These are phyloP conservation scores for Cystofilobasidium bisporidii DNA, from an alignment of 768 basidiomycete species.

Conservation along the genomic window DNA sequence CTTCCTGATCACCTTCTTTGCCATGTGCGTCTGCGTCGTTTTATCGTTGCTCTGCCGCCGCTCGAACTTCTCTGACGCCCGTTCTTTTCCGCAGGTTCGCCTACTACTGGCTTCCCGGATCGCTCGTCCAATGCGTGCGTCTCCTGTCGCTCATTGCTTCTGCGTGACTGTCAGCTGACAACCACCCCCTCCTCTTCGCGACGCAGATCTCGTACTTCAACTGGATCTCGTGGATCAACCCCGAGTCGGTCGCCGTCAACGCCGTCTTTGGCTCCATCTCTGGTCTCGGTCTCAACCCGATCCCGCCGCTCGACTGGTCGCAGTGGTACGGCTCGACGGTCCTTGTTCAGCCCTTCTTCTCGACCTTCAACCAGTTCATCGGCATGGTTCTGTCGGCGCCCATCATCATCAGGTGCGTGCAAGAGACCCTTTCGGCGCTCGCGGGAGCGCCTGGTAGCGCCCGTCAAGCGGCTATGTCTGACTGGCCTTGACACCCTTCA, in stretches of 20 bases:
- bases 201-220: conserved; percentile 29
- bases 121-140: neutral
- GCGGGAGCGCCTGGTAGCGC: too few species aligned
- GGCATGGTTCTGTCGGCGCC: conserved; percentile 36
- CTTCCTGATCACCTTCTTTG: conserved; percentile 29
- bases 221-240: conserved; percentile 42
- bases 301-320: conserved; percentile 43
- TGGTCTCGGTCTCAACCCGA: conserved; percentile 40
- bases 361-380: conserved; percentile 41
- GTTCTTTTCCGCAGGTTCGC: too few species aligned
- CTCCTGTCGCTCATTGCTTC: neutral
- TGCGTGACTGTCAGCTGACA: neutral
- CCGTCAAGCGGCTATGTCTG: too few species aligned
- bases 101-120: conserved; percentile 39
- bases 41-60: too few species aligned
- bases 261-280: conserved; percentile 34
- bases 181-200: conserved; percentile 16
- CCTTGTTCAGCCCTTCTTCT: conserved; percentile 41
- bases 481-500: conserved; percentile 3
- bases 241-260: conserved; percentile 39
- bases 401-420: conserved; percentile 27
- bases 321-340: conserved; percentile 31
- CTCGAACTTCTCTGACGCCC: too few species aligned
- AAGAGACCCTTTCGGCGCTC: too few species aligned
- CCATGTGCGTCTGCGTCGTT: too few species aligned